Evolutionary conservation across 2,329 filamentous ascomycete species (phyloP).

Genomic region (Sordariomycetes sp.): DNA sequence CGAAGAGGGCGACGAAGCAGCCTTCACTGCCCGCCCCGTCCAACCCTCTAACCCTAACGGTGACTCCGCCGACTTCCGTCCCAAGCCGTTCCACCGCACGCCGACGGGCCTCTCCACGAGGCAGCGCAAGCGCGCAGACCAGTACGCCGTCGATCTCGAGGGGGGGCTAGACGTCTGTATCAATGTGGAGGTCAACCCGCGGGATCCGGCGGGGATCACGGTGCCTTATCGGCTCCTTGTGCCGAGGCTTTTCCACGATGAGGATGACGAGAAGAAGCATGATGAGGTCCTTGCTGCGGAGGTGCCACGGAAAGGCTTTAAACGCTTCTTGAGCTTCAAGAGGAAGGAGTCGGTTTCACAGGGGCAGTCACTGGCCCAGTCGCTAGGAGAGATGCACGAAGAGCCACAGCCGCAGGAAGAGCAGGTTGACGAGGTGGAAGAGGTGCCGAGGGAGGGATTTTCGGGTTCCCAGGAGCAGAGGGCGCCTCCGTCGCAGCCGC

Average conservation of each 20-base stretch:
- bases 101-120: constrained; percentile 59
- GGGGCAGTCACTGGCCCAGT: background rate
- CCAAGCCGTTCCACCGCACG: constrained; percentile 49
- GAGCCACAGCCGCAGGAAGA: background rate
- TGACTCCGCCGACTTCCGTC: background rate
- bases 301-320: constrained; percentile 16
- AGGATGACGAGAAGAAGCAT: constrained; percentile 22
- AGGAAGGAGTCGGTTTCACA: constrained; percentile 16
- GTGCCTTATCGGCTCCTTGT: constrained; percentile 79
- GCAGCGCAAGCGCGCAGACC: constrained; percentile 42
- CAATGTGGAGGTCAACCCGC: constrained; percentile 79
- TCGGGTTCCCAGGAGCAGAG: background rate
- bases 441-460: background rate
- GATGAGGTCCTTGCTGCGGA: constrained; percentile 8
- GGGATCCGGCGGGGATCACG: constrained; percentile 80
- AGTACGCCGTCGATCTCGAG: constrained; percentile 61
- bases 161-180: constrained; percentile 78
- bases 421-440: background rate
- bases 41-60: constrained; percentile 9
- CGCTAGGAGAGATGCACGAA: background rate
- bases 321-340: constrained; percentile 32
- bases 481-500: background rate
- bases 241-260: constrained; percentile 59
- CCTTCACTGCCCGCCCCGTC: constrained; percentile 36
- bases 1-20: constrained; percentile 43